Evolutionary conservation across 768 basidiomycete genomes (phyloP).

Genomic region (Hericium coralloides): DNA sequence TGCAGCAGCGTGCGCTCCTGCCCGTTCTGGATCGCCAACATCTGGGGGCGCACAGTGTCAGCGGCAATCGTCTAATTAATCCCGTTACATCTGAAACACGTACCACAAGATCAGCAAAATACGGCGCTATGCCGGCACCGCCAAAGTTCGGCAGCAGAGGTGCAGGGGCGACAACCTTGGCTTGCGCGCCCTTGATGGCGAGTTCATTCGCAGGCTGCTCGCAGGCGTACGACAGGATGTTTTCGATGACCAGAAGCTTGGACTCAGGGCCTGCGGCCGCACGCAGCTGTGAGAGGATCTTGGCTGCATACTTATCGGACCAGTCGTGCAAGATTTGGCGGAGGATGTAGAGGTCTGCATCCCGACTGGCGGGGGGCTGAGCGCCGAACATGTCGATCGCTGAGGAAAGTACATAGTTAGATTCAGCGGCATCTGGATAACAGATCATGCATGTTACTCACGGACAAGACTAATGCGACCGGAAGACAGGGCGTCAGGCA

Average conservation of each 20-base stretch:
- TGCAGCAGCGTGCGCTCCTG: slow-evolving; percentile 31
- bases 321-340: slow-evolving; percentile 26
- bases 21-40: slow-evolving; percentile 30
- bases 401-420: neutral
- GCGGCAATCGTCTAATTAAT: too few species aligned
- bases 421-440: neutral
- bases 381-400: neutral
- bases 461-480: neutral
- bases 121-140: neutral
- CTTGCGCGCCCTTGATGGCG: neutral
- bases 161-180: neutral
- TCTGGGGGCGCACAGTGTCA: slow-evolving; percentile 19
- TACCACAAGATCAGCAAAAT: neutral
- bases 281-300: slow-evolving; percentile 21
- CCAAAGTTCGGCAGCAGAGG: neutral
- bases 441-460: neutral
- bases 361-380: neutral
- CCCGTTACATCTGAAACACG: neutral
- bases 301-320: slow-evolving; percentile 14
- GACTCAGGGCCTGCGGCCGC: slow-evolving; percentile 18
- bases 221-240: neutral
- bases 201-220: neutral
- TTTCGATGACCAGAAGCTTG: slow-evolving; percentile 34
- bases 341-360: slow-evolving; percentile 19
- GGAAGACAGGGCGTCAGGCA: neutral